Conservation (phyloP, 768 basidiomycete species). For the Myochromella boudieri region DNA sequence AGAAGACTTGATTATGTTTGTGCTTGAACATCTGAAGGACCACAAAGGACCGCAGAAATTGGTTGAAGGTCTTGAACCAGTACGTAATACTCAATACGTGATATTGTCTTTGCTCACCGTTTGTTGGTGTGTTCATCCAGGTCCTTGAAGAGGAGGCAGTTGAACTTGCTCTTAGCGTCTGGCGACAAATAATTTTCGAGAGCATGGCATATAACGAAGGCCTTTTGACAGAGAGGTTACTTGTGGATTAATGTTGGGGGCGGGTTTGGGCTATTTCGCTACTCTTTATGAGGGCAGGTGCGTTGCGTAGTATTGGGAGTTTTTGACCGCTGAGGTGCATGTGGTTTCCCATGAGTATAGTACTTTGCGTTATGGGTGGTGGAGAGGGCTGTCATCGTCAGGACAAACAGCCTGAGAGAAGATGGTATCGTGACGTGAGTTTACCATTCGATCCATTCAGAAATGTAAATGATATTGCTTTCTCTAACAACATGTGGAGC, state of each 20-base stretch:
- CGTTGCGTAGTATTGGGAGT: constrained; percentile 55
- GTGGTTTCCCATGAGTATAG: constrained; percentile 33
- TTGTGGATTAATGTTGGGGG: constrained; percentile 58
- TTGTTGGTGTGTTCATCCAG: constrained; percentile 36
- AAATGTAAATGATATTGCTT: constrained; percentile 48
- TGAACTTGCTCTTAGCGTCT: constrained; percentile 75
- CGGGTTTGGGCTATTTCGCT: constrained; percentile 29
- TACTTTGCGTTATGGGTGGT: constrained; percentile 23
- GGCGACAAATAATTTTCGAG: constrained; percentile 94
- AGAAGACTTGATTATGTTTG: constrained; percentile 92
- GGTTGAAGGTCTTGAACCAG: constrained; percentile 88
- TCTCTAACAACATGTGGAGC: constrained; percentile 20
- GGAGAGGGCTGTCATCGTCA: constrained; percentile 20
- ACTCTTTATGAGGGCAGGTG: constrained; percentile 48
- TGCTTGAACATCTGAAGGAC: constrained; percentile 89
- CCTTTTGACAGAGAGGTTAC: constrained; percentile 80
- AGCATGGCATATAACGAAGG: constrained; percentile 92
- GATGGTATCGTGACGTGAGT: constrained; percentile 47
- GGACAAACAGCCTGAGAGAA: constrained; percentile 16
- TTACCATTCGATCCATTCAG: constrained; percentile 48
- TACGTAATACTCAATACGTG: constrained; percentile 40
- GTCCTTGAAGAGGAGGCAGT: constrained; percentile 91
- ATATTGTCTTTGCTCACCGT: not conserved
- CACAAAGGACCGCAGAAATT: constrained; percentile 84
- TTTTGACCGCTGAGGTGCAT: constrained; percentile 44